Evolutionary conservation across 1,139 yeast genomes (phyloP).

Genomic region (Sugiyamaella grinbergsii): DNA sequence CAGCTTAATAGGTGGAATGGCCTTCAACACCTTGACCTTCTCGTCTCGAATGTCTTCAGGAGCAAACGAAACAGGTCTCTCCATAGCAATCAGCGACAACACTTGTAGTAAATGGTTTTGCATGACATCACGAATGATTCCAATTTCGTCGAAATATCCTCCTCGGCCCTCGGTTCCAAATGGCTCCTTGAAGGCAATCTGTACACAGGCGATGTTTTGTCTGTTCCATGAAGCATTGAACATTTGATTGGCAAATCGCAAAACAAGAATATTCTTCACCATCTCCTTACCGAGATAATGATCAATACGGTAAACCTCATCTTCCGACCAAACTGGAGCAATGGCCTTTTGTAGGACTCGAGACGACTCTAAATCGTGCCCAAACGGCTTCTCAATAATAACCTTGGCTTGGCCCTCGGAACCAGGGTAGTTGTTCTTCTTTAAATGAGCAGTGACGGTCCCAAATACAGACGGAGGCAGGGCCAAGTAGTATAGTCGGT

Average conservation of each 20-base stretch:
- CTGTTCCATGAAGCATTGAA: slow-evolving; percentile 85
- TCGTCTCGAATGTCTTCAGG: slow-evolving; percentile 96
- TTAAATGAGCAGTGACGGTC: slow-evolving; percentile 72
- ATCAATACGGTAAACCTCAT: slow-evolving; percentile 92
- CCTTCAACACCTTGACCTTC: slow-evolving; percentile 87
- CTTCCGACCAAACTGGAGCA: slow-evolving; percentile 86
- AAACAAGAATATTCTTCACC: slow-evolving; percentile 88
- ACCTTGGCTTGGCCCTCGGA: slow-evolving; percentile 71
- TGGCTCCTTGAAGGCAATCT: slow-evolving; percentile 90
- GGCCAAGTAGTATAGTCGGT: slow-evolving; percentile 85
- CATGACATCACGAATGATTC: slow-evolving; percentile 97
- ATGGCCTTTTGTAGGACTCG: slow-evolving; percentile 73
- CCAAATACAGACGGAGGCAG: slow-evolving; percentile 93
- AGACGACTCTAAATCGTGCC: slow-evolving; percentile 81
- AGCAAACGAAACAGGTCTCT: slow-evolving; percentile 84
- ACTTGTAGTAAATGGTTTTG: slow-evolving; percentile 96
- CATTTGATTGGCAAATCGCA: slow-evolving; percentile 88
- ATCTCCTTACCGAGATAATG: slow-evolving; percentile 97
- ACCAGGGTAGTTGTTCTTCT: slow-evolving; percentile 64
- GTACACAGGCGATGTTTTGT: slow-evolving; percentile 74
- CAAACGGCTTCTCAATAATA: slow-evolving; percentile 96
- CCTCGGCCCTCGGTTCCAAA: slow-evolving; percentile 99
- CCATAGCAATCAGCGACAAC: slow-evolving; percentile 90
- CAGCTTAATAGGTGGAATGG: slow-evolving; percentile 67
- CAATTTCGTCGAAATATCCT: slow-evolving; percentile 93